phyloP scores from a whole-genome alignment of 2,329 filamentous ascomycete species.

The Neopestalotiopsis sp. region DNA sequence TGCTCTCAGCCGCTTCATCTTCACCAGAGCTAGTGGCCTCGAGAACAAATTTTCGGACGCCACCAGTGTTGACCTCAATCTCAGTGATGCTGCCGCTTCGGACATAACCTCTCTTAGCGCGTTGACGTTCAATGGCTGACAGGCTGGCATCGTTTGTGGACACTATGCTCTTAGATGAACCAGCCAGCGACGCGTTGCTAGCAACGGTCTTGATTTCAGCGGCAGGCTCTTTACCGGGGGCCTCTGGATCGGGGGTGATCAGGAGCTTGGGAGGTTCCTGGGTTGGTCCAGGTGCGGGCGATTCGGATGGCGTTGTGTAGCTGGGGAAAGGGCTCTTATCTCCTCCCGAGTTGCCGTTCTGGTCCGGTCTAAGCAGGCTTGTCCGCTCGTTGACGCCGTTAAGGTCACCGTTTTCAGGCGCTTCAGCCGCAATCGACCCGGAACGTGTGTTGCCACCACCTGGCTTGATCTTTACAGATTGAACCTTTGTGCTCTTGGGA shows the following conservation, averaged over 20 bases:
- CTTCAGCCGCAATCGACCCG: slow-evolving; percentile 28
- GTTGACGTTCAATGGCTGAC: slow-evolving; percentile 23
- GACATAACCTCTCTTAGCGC: slow-evolving; percentile 47
- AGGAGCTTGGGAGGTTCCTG: slow-evolving; percentile 28
- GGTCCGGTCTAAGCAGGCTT: slow-evolving; percentile 52
- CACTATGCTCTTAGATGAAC: slow-evolving; percentile 23
- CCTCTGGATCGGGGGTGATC: slow-evolving; percentile 17
- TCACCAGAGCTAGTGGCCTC: slow-evolving; percentile 64
- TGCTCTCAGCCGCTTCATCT: slow-evolving; percentile 28
- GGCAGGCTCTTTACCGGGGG: neutral
- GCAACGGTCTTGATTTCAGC: slow-evolving; percentile 5
- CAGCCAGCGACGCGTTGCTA: slow-evolving; percentile 11
- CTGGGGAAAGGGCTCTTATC: slow-evolving; percentile 59
- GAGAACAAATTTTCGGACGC: slow-evolving; percentile 74
- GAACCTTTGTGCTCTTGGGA: slow-evolving; percentile 64
- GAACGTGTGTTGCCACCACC: slow-evolving; percentile 33
- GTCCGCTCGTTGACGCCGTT: slow-evolving; percentile 44
- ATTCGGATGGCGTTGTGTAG: slow-evolving; percentile 43
- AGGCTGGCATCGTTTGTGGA: slow-evolving; percentile 24
- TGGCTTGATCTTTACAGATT: slow-evolving; percentile 71
- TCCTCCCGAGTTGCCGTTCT: slow-evolving; percentile 68
- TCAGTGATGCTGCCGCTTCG: slow-evolving; percentile 79
- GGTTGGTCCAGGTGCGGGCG: slow-evolving; percentile 20
- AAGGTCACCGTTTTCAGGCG: slow-evolving; percentile 17
- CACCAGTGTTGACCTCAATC: slow-evolving; percentile 73